phyloP scores from a whole-genome alignment of 2,329 filamentous ascomycete genomes.

The Neofusicoccum kwambonambiense region DNA sequence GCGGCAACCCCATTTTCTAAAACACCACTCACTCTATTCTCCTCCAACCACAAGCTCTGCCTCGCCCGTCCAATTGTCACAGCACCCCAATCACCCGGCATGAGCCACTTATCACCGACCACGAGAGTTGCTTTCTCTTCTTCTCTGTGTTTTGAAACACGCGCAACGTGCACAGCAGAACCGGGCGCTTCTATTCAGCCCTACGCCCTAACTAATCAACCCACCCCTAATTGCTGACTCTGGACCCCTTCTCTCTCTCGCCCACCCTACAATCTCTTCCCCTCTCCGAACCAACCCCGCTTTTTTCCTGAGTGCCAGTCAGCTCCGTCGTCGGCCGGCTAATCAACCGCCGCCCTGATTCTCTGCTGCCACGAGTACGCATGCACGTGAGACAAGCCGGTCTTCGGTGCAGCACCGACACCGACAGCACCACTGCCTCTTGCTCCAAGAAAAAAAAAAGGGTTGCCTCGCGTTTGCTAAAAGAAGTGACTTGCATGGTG shows the following conservation, averaged over 20 bases:
- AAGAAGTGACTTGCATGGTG: no score
- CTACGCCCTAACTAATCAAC: constrained; percentile 13
- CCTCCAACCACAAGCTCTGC: neutral
- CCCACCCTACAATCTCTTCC: neutral
- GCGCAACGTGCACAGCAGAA: neutral
- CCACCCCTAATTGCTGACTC: constrained; percentile 2
- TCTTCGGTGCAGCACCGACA: no score
- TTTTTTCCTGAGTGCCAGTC: neutral
- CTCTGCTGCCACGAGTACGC: no score
- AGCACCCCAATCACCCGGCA: no score
- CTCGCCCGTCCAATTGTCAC: no score
- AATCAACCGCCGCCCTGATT: no score
- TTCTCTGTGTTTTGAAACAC: neutral
- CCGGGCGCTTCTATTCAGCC: constrained; percentile 4
- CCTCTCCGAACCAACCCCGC: neutral
- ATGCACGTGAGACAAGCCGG: no score
- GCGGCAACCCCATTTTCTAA: neutral
- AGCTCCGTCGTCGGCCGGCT: no score
- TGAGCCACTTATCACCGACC: neutral
- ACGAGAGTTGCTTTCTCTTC: neutral
- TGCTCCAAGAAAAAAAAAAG: no score
- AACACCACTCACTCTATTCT: neutral
- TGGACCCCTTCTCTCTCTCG: neutral
- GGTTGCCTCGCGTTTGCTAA: no score
- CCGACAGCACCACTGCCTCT: no score